Evolutionary conservation across 306 rosid genomes (phyloP).

Genomic region (Vigna mungo): DNA sequence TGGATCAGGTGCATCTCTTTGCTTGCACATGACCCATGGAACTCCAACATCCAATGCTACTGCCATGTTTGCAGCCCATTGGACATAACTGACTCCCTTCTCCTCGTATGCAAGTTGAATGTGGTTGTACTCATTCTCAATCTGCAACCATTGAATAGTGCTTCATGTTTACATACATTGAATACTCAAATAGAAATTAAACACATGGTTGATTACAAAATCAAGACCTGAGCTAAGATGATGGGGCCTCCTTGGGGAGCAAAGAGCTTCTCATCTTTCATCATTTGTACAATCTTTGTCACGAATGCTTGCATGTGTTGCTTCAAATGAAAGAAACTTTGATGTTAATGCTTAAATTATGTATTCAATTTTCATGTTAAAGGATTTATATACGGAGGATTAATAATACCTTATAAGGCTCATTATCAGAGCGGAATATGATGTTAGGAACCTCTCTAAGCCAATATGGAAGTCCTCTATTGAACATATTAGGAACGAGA

Average conservation of each 20-base stretch:
- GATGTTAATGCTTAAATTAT: background rate
- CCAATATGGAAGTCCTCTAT: constrained; percentile 89
- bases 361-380: background rate
- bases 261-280: constrained; percentile 75
- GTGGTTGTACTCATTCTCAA: constrained; percentile 91
- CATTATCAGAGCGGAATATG: constrained; percentile 72
- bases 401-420: constrained; percentile 66
- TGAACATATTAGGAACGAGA: no score
- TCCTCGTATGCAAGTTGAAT: constrained; percentile 72
- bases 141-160: constrained; percentile 45
- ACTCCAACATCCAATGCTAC: constrained; percentile 54
- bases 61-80: constrained; percentile 88
- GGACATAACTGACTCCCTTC: constrained; percentile 64
- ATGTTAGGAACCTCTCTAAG: constrained; percentile 75
- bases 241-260: constrained; percentile 93
- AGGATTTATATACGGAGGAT: no score
- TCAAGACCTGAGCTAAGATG: constrained; percentile 73
- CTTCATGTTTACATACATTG: no score
- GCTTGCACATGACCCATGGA: constrained; percentile 99
- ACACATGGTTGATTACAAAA: background rate
- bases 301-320: constrained; percentile 66
- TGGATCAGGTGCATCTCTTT: constrained; percentile 88
- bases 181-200: no score
- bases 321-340: constrained; percentile 46
- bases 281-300: constrained; percentile 51